A percentile compares a stretch with the other conserved stretches of the same genome.
These are phyloP conservation scores for Puccinia triticina DNA, from an alignment of 1,284 basidiomycete species.

Conservation along the genomic window DNA sequence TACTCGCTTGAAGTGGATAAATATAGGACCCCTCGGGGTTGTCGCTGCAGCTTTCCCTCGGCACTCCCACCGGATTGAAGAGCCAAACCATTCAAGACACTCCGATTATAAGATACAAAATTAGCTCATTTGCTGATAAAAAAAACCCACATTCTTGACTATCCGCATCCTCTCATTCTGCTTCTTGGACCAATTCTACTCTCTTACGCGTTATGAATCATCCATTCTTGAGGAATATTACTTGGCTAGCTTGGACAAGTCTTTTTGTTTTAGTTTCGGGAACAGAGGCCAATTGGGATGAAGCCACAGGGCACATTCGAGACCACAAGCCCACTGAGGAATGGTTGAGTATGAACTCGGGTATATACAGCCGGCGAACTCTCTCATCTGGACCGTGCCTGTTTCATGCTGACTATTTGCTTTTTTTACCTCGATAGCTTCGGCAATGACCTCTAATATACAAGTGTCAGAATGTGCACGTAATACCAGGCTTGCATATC, in stretches of 20 bases:
- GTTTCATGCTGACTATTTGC: conserved; percentile 1
- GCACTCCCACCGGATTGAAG: background rate
- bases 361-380: background rate
- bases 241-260: background rate
- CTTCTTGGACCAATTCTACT: background rate
- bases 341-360: conserved; percentile 14
- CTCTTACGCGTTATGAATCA: background rate
- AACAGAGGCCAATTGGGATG: conserved; percentile 17
- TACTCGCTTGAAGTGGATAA: background rate
- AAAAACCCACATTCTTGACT: background rate
- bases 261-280: background rate
- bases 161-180: background rate
- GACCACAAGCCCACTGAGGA: conserved; percentile 11
- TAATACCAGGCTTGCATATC: conserved; percentile 10
- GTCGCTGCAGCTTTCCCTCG: background rate
- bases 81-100: background rate
- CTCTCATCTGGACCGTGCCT: background rate
- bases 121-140: background rate
- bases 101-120: background rate
- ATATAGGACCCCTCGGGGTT: background rate
- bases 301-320: conserved; percentile 16
- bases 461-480: conserved; percentile 12
- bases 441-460: background rate
- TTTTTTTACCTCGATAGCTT: background rate
- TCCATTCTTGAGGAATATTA: background rate